Base-by-base conservation (phyloP, 495 filamentous ascomycete genomes). In the Penicillium waksmanii region DNA sequence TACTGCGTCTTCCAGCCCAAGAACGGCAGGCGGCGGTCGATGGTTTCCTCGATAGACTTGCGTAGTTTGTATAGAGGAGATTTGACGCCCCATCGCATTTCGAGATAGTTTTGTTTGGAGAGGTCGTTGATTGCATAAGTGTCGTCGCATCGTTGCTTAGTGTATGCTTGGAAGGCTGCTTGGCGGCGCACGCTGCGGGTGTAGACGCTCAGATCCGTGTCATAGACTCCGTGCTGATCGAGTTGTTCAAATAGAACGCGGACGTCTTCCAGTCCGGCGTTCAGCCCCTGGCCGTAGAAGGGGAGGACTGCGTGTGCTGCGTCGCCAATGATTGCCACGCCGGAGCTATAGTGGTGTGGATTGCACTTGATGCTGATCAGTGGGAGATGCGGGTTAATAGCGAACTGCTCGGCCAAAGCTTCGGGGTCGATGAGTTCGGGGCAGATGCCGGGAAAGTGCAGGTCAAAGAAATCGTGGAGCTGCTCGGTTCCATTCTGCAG, bases 251-350 rank as follows among this genome's bases (percentile, higher is more conserved):
- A 90, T 11, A 97, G 83, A 42, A 93, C 83, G n/a, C 87, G 80
- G 34, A 95, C 86, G 70, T 96, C 87, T 72, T 95, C 88, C 55
- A 98, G 82, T 2, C 92, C 87, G 18, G 95, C 85, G 71, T 98
- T 93, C 79, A 96, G 90, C 49, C 91, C 89, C 66, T 98, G 89
- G 19, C 90, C 89, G 75, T 95, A 91, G 78, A 98, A 98, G 2
- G 96, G 95, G 0, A 98, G 92, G 84, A 98, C 97, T 49, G 95
- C 96, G 74, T 98, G 96, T 7, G 95, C 95, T 21, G 95, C 93
- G 66, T 98, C 95, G 51, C 95, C 95, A 43, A 98, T 65, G 57
- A 98, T 90, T 53, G 96, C 91, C 21, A 80, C 90, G n/a, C 86
- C 89, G 31, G 85, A 83, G 38, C 70, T 78, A 80, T 83, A 91